Base-by-base conservation (phyloP, 306 rosid genomes). In the Senna siamea region DNA sequence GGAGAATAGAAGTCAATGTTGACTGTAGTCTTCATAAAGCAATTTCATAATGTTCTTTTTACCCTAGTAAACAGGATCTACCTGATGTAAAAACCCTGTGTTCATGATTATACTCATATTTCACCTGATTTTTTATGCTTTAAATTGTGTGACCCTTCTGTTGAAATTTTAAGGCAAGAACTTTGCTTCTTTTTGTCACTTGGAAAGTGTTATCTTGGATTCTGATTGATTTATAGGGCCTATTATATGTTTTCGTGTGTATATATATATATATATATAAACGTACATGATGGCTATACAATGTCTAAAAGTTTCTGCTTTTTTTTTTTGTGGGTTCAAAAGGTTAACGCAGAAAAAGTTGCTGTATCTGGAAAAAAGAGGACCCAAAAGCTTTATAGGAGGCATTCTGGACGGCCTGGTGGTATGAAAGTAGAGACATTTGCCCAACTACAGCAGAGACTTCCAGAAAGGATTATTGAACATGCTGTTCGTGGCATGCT, bases 401-500 rank as follows among this genome's bases (percentile, higher is more conserved):
- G 99, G 86, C 99, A 95, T 84, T 95, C 99, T 66, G 99, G 99
- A 64, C 82, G 98, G 72, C 99, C 99, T 2, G 99, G 99, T 88
- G 99, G 99, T 54, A 92, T 95, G 99, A 95, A 35, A 28, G 89
- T 87, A 37, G 99, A 95, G 78, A 95, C 99, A 15, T 95, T 95
- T 87, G 86, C 87, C 68, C 98, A 95, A 77, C 85, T 95, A 69
- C 99, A 95, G 80, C 88, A 89, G 65, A 85, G 99, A 78, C 88
- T 95, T 76, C 99, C 99, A 5, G 99, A 95, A 79, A 87, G 99
- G 81, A 92, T 95, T 79, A 66, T 92, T 26, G 98, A 95, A 72
- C 99, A 95, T 71, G 99, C 99, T 74, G 99, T 95, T 80, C 97
- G 97, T 10, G 99, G 99, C 43, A 95, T 95, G 99, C 99, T 95